Evolutionary conservation across 257 asterid species (phyloP), one percentile per base, ranked within the genome.

Genomic region (Buddleja alternifolia): DNA sequence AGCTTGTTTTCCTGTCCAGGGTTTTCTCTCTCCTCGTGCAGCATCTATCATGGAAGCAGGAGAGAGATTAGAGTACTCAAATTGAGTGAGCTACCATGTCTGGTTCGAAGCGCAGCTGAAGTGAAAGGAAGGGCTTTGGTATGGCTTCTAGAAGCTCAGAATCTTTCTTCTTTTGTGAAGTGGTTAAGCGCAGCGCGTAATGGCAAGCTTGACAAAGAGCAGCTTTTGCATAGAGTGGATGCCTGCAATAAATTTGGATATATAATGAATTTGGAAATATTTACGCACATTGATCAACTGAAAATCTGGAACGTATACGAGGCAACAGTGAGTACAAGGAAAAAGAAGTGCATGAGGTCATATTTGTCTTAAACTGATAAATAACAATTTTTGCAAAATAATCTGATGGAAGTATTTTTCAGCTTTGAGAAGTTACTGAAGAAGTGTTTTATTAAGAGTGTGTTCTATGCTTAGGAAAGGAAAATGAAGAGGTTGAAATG

Each of bases 1-100:
- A n/a, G 98, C 95, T 63, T 79, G 79, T 75, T 94, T 90, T 39
- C 99, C 99, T 1, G 97, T 84, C 92, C 91, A 94, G 37, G 96
- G 95, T 76, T 92, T 89, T 36, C 97, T 71, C 45, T 94, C 93
- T 42, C 82, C 95, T 15, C 92, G 87, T 32, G 83, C 98, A 12
- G 88, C 84, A 45, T 92, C 96, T 61, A 94, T 85, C 63, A 75
- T 9, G 34, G 99, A 89, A 58, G 92, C 41, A 44, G 88, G 74
- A 54, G 99, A 87, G 14, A 94, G 90, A 46, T 70, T 77, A 32
- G 84, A 25, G 75, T 89, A 94, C 66, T 84, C 82, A 17, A 98
- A 94, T 69, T 94, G 99, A 75, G 98, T 94, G 91, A 41, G 95
- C 98, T 63, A 89, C 98, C 99, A 94, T 94, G 88, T 94, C 99